These are phyloP conservation scores for Saussurea involucrata DNA, from an alignment of 129 eudicot genomes.

Conservation along the genomic window DNA sequence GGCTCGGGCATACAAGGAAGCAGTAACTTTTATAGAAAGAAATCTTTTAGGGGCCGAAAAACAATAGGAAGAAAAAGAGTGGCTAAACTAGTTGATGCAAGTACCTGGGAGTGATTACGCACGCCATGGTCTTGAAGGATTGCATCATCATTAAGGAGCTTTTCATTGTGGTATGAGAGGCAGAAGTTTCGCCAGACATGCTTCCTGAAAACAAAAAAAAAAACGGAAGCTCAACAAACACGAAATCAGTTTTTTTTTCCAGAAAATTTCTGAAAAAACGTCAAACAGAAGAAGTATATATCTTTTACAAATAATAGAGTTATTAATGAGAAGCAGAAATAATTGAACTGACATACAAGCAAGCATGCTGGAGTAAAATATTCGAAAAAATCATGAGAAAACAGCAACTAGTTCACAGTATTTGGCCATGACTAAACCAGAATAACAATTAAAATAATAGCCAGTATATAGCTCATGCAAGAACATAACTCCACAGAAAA, in stretches of 20 bases:
- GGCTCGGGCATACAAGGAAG: background rate
- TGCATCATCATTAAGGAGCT: slow-evolving; percentile 71
- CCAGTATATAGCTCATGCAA: background rate
- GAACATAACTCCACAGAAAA: background rate
- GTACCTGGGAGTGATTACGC: slow-evolving; percentile 87
- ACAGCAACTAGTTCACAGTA: background rate
- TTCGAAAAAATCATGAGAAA: background rate
- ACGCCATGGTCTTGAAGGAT: slow-evolving; percentile 66
- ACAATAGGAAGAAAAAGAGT: background rate
- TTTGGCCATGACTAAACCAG: background rate
- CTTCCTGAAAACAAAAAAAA: slow-evolving; percentile 51
- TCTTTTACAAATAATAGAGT: background rate
- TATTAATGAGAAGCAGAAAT: too few relatives aligned
- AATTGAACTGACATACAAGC: too few relatives aligned
- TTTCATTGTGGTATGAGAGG: slow-evolving; percentile 68
- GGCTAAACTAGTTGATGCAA: background rate
- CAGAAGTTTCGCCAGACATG: slow-evolving; percentile 94
- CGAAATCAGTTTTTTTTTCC: background rate
- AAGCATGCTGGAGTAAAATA: too few relatives aligned
- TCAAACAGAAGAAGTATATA: background rate
- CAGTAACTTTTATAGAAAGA: background rate
- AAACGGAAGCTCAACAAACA: background rate
- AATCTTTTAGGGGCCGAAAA: background rate
- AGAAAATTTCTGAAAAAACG: background rate
- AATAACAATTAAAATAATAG: background rate